These are phyloP conservation scores for Cladosporium sp. DNA, from an alignment of 2,329 filamentous ascomycete genomes.

Conservation along the genomic window DNA sequence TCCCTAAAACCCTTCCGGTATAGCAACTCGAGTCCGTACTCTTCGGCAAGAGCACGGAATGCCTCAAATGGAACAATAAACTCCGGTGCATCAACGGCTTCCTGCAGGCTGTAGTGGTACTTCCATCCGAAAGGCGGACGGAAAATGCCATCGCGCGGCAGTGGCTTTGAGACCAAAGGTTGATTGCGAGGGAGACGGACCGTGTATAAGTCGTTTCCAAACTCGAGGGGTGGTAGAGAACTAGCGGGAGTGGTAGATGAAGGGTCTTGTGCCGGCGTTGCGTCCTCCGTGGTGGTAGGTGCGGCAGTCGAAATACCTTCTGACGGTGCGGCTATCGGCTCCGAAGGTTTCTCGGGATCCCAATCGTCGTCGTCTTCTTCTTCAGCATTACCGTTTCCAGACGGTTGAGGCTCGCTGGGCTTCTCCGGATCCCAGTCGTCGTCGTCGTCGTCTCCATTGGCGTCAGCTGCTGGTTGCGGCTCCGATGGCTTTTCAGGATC, in stretches of 20 bases:
- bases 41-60: slow-evolving; percentile 90
- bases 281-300: slow-evolving; percentile 25
- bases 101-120: slow-evolving; percentile 93
- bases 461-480: slow-evolving; percentile 26
- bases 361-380: slow-evolving; percentile 33
- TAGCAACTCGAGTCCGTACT: slow-evolving; percentile 93
- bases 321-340: slow-evolving; percentile 31
- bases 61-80: slow-evolving; percentile 98
- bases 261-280: slow-evolving; percentile 18
- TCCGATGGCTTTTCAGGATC: slow-evolving; percentile 44
- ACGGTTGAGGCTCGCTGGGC: slow-evolving; percentile 39
- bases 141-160: slow-evolving; percentile 80
- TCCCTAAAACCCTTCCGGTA: slow-evolving; percentile 90
- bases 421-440: slow-evolving; percentile 38
- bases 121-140: slow-evolving; percentile 96
- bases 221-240: slow-evolving; percentile 53
- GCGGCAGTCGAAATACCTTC: slow-evolving; percentile 28
- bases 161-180: slow-evolving; percentile 42
- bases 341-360: slow-evolving; percentile 42
- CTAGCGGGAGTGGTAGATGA: slow-evolving; percentile 8
- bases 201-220: slow-evolving; percentile 90
- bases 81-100: slow-evolving; percentile 95
- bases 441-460: slow-evolving; percentile 18
- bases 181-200: slow-evolving; percentile 76
- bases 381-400: slow-evolving; percentile 21